Percentiles rank a stretch among this genome's conserved stretches.
These are phyloP conservation scores for Neoboletus brunneissimus DNA, from an alignment of 768 basidiomycete genomes.

Conservation along the genomic window DNA sequence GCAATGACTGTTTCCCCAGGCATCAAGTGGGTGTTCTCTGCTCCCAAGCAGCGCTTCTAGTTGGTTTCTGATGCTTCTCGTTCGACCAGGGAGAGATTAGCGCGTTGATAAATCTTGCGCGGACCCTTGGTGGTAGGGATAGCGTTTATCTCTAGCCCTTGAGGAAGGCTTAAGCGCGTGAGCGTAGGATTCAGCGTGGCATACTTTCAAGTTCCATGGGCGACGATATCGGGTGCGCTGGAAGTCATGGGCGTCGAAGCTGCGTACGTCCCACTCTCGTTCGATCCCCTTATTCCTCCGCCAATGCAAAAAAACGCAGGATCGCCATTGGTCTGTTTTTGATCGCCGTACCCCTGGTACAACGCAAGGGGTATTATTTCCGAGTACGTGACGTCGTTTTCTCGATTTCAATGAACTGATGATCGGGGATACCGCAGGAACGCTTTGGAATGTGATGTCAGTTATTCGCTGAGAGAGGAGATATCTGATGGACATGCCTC, in stretches of 20 bases:
- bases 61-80: neutral
- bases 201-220: constrained; percentile 42
- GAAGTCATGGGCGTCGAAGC: constrained; percentile 39
- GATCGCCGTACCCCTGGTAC: constrained; percentile 36
- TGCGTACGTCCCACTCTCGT: constrained; percentile 23
- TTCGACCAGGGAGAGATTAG: constrained; percentile 39
- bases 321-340: constrained; percentile 35
- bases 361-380: constrained; percentile 33
- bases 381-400: constrained; percentile 27
- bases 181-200: constrained; percentile 36
- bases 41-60: neutral
- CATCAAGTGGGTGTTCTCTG: constrained; percentile 20
- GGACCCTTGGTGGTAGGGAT: constrained; percentile 31
- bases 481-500: neutral
- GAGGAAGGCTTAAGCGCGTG: neutral
- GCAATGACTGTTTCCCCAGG: constrained; percentile 38
- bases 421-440: constrained; percentile 7
- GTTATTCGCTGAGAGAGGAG: neutral
- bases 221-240: constrained; percentile 34
- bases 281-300: neutral
- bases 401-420: neutral
- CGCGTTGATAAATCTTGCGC: constrained; percentile 42
- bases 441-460: constrained; percentile 19
- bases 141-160: neutral
- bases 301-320: constrained; percentile 14